Base-by-base conservation (phyloP, 768 basidiomycete genomes). In the Boletus rex-veris region DNA sequence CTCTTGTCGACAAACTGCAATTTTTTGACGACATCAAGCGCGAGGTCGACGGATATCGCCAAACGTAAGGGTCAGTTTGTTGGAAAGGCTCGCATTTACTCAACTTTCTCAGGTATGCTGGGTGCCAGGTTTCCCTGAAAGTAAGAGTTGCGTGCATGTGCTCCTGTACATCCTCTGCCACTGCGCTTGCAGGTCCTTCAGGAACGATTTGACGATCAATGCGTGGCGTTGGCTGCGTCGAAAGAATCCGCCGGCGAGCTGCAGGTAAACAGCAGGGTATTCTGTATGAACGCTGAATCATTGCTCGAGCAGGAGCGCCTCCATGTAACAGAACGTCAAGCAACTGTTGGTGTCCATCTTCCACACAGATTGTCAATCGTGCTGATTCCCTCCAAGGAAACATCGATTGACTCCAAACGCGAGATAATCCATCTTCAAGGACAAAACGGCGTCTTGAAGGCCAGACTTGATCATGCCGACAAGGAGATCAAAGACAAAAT, bases 191-290 rank as follows among this genome's bases (percentile, higher is more conserved):
- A 82, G 77, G 66, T 75, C 36, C 70, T 84, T 15, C 79, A 85
- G 61, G 83, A 86, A 50, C 77, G 83, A 24, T 80, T 80, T 48
- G 84, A 86, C 12, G 77, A 82, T 15, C 83, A 85, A 57, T 65
- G 75, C 1, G 69, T 80, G 7, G 79, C 81, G 2, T 66, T 84
- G 44, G 74, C 76, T 24, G 65, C 84, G 21, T 75, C 80, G 7
- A 82, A 81, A 59, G 83, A 86, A 54, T 72, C 78, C 6, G 65
- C 75, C 18, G 80, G 75, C 3, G 81, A 85, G 60, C 57, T 80
- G 12, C 82, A 80, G 67, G 79, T 77, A 56, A 61, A 36, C 12
- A 50, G 12, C 30, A 28, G 0, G 3, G 11, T 38, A 18, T 44
- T 43, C 12, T 11, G 14, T 5, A 8, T 7, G 11, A 51, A 28